phyloP scores from a whole-genome alignment of 306 rosid genomes.

The Prunus armeniaca region DNA sequence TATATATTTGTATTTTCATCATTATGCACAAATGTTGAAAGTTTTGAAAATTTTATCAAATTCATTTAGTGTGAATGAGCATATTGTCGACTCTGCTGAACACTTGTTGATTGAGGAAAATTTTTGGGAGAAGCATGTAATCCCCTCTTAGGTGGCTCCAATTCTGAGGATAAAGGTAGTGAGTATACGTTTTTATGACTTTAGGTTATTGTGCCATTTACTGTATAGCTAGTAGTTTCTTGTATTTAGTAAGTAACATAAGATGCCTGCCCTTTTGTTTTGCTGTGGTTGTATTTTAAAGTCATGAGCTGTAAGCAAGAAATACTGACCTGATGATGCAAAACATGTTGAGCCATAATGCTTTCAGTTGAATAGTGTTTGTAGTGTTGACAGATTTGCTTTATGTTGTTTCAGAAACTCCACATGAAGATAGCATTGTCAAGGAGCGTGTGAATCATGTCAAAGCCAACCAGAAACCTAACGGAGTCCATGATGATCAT shows the following conservation, averaged over 20 bases:
- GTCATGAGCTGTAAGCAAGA: neutral
- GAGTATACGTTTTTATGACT: conserved; percentile 1
- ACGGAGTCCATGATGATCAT: conserved; percentile 64
- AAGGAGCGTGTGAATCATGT: conserved; percentile 46
- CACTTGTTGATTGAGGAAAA: conserved; percentile 38
- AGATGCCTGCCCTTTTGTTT: neutral
- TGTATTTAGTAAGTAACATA: neutral
- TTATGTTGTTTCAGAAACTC: conserved; percentile 35
- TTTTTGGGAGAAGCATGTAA: conserved; percentile 28
- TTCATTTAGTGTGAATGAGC: conserved; percentile 6
- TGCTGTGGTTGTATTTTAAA: neutral
- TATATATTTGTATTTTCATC: neutral
- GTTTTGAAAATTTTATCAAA: neutral
- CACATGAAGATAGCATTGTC: conserved; percentile 46
- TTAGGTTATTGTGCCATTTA: neutral
- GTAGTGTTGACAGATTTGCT: neutral
- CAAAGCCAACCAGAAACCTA: conserved; percentile 45
- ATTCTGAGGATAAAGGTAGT: conserved; percentile 40
- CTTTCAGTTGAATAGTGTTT: neutral
- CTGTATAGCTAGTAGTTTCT: neutral
- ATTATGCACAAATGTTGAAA: neutral
- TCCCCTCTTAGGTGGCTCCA: conserved; percentile 29
- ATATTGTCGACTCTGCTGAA: conserved; percentile 4
- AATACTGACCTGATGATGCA: neutral
- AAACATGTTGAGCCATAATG: neutral